Base-by-base conservation (phyloP, 1,284 basidiomycete species). In the Moesziomyces sp. region DNA sequence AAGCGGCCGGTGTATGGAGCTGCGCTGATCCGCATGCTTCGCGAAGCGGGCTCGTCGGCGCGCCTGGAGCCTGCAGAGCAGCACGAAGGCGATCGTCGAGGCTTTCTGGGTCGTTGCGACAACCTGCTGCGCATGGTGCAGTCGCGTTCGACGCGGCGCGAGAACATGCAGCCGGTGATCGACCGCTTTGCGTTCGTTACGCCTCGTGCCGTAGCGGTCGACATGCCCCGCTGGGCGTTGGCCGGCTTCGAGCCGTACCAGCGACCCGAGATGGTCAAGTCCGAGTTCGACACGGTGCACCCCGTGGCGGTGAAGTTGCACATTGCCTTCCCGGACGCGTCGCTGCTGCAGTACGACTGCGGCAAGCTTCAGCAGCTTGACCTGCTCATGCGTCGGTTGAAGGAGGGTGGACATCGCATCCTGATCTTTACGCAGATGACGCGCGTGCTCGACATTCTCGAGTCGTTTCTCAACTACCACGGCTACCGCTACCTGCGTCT, bases 401-500 rank as follows among this genome's bases (percentile, higher is more conserved):
- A 95, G 81, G 89, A 89, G 0, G 93, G 89, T 3, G 93, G 93
- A 0, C 94, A 97, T 82, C 91, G 95, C 1, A 89, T 93, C 23
- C 87, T 98, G 50, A 96, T 98, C 77, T 98, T 98, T 84, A 98
- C 95, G 0, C 95, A 98, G 82, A 98, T 98, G 95, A 97, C 95
- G 23, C 88, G 89, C 62, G 92, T 98, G 40, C 87, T 98, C 57
- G 95, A 98, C 84, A 95, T 98, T 58, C 88, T 98, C 52, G 96
- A 98, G 83, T 90, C 91, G 40, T 97, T 96, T 85, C 88, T 98
- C 64, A 96, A 92, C 79, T 91, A 93, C 74, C 93, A 95, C 78
- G 96, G 95, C 0, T 94, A 96, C 83, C 88, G 95, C 6, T 98
- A 98, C 84, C 88, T 97, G 10, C 89, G 95, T 6, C 86, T 98